Evolutionary conservation across 768 basidiomycete genomes (phyloP), one percentile per base, ranked within the genome.

Genomic region (Phlegmacium glaucopus): DNA sequence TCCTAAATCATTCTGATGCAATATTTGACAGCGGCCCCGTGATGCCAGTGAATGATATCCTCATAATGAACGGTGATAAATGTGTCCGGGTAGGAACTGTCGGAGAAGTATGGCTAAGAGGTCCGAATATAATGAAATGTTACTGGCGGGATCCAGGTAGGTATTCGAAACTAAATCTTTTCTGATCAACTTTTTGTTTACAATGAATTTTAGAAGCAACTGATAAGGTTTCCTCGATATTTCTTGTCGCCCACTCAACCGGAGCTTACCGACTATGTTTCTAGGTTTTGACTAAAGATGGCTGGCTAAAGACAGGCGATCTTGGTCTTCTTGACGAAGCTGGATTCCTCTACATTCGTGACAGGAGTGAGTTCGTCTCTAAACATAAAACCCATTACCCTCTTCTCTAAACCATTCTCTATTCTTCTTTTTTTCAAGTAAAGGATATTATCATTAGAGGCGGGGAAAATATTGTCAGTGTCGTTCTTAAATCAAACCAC

Each of bases 401-500:
- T 39, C 22, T 32, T 17, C 8, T 17, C 15, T 22, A 22, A 22
- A 22, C 22, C n/a, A n/a, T n/a, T n/a, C n/a, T 39, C 12, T 41
- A 30, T 26, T 41, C 46, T 53, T 13, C 53, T 38, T 16, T 15
- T n/a, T n/a, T 39, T 38, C 43, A 43, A 78, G 82, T 79, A 15
- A 82, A 83, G 61, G 82, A 83, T 53, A 72, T 83, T 45, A 83
- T 83, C 39, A 79, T 82, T 47, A 71, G 80, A 25, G 80, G 80
- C 27, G 82, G 82, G 35, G 82, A 84, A 63, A 83, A 83, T 53
- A 78, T 84, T 43, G 80, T 79, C 46, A 57, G 79, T 63, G 2
- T n/a, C 10, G n/a, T 10, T 43, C n/a, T n/a, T n/a, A n/a, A n/a
- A n/a, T 42, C 13, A 11, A n/a, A 38, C n/a, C n/a, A n/a, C n/a